These are phyloP conservation scores for Fusarium sp. DNA, from an alignment of 2,329 filamentous ascomycete genomes.

Conservation along the genomic window DNA sequence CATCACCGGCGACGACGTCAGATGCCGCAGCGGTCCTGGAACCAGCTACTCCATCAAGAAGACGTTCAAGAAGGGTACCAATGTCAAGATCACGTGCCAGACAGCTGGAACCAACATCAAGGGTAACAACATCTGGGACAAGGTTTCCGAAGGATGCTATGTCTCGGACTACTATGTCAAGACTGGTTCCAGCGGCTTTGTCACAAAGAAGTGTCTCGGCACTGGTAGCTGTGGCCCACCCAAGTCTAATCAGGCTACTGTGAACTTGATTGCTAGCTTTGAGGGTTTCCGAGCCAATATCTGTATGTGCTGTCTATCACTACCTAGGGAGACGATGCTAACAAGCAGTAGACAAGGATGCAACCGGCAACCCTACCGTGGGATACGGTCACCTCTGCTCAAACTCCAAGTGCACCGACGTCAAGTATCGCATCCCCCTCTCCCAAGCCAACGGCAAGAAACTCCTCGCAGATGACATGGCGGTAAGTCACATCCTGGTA, in stretches of 20 bases:
- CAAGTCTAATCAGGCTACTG: slow-evolving; percentile 25
- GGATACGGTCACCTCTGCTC: slow-evolving; percentile 64
- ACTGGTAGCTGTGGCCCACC: not conserved
- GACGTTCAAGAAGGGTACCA: slow-evolving; percentile 6
- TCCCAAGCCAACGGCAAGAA: slow-evolving; percentile 54
- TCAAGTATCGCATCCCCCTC: slow-evolving; percentile 60
- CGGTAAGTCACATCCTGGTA: slow-evolving; percentile 9
- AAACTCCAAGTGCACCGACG: slow-evolving; percentile 56
- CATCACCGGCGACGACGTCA: slow-evolving; percentile 19
- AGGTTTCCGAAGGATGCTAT: slow-evolving; percentile 10
- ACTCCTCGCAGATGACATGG: slow-evolving; percentile 49
- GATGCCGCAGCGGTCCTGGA: slow-evolving; percentile 16
- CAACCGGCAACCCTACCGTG: slow-evolving; percentile 60
- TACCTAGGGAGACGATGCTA: not conserved
- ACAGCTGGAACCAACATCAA: slow-evolving; percentile 8
- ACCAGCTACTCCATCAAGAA: slow-evolving; percentile 1
- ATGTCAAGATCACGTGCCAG: slow-evolving; percentile 19
- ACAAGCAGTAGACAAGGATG: slow-evolving; percentile 48
- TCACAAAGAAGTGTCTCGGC: slow-evolving; percentile 5
- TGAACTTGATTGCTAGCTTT: slow-evolving; percentile 22
- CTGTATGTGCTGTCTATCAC: slow-evolving; percentile 16
- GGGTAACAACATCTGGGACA: slow-evolving; percentile 18
- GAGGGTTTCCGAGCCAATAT: slow-evolving; percentile 25
- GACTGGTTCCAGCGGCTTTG: not conserved
- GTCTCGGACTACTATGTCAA: slow-evolving; percentile 25